Percentiles rank a stretch among this genome's conserved stretches.
Evolutionary conservation across 2,329 filamentous ascomycete genomes (phyloP).

Genomic region (Fusarium hostae): DNA sequence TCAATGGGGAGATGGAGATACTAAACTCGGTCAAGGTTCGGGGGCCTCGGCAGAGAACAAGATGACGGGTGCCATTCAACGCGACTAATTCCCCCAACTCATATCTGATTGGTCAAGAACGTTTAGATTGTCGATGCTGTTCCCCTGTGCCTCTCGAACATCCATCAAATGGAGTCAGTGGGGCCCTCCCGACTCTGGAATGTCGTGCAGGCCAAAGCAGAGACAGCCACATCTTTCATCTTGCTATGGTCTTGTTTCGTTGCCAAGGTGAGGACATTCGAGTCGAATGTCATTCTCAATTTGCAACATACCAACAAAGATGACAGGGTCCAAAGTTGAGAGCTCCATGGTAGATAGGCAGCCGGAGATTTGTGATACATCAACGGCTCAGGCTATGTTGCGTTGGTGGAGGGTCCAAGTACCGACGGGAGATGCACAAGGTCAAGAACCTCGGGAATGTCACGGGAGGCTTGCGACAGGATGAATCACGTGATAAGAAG

Average conservation of each 20-base stretch:
- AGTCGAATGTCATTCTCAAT: background rate
- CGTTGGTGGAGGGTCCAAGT: slow-evolving; percentile 37
- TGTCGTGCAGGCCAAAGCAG: slow-evolving; percentile 43
- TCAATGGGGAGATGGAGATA: slow-evolving; percentile 28
- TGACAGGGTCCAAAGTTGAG: background rate
- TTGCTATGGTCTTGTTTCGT: background rate
- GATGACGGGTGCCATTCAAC: slow-evolving; percentile 18
- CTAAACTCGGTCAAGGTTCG: slow-evolving; percentile 37
- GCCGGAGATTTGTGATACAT: slow-evolving; percentile 14
- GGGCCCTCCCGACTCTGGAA: slow-evolving; percentile 37
- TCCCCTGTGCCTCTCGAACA: slow-evolving; percentile 19
- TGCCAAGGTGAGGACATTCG: slow-evolving; percentile 2
- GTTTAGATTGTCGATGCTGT: slow-evolving; percentile 33
- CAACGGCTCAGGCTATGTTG: slow-evolving; percentile 25
- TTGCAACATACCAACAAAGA: background rate
- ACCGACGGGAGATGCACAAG: slow-evolving; percentile 42
- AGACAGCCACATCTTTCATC: slow-evolving; percentile 36
- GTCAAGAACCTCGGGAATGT: slow-evolving; percentile 45
- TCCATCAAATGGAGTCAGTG: slow-evolving; percentile 37
- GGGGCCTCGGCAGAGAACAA: slow-evolving; percentile 37
- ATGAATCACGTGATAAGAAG: slow-evolving; percentile 21
- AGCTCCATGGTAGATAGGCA: background rate
- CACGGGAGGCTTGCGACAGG: slow-evolving; percentile 29
- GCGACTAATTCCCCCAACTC: background rate
- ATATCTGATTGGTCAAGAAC: slow-evolving; percentile 32